These are phyloP conservation scores for Blastobotrys ciferrii DNA, from an alignment of 1,139 yeast genomes.

Conservation along the genomic window DNA sequence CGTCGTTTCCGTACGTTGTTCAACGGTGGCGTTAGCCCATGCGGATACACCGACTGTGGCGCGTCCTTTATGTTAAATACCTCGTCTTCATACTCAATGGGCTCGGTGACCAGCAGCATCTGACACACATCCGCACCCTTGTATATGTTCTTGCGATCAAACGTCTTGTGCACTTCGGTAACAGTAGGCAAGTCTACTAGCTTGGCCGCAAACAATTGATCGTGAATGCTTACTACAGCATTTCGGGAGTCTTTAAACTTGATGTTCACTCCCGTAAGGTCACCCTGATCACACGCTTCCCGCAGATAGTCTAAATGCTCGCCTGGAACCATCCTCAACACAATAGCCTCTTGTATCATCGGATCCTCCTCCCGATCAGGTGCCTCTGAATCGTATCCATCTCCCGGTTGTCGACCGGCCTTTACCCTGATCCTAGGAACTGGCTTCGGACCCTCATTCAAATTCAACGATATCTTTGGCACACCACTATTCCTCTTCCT, in stretches of 20 bases:
- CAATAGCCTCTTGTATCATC: slow-evolving; percentile 78
- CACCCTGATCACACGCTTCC: slow-evolving; percentile 78
- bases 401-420: slow-evolving; percentile 85
- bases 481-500: slow-evolving; percentile 10
- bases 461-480: slow-evolving; percentile 33
- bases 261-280: slow-evolving; percentile 66
- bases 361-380: slow-evolving; percentile 97
- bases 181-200: slow-evolving; percentile 88
- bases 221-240: slow-evolving; percentile 60
- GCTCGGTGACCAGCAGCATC: slow-evolving; percentile 71
- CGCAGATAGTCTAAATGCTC: slow-evolving; percentile 75
- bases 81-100: slow-evolving; percentile 56
- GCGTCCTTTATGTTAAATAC: slow-evolving; percentile 38
- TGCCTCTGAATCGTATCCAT: slow-evolving; percentile 96
- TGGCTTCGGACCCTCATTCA: slow-evolving; percentile 30
- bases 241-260: slow-evolving; percentile 79
- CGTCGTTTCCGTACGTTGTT: slow-evolving; percentile 53
- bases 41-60: slow-evolving; percentile 47
- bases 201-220: slow-evolving; percentile 74
- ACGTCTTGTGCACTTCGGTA: slow-evolving; percentile 82
- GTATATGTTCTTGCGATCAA: slow-evolving; percentile 84
- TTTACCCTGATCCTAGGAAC: slow-evolving; percentile 73
- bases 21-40: slow-evolving; percentile 82
- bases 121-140: slow-evolving; percentile 87
- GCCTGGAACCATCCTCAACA: slow-evolving; percentile 77